Base-by-base conservation (phyloP, 2,329 filamentous ascomycete species). In the Pyrenophora tritici-repentis region DNA sequence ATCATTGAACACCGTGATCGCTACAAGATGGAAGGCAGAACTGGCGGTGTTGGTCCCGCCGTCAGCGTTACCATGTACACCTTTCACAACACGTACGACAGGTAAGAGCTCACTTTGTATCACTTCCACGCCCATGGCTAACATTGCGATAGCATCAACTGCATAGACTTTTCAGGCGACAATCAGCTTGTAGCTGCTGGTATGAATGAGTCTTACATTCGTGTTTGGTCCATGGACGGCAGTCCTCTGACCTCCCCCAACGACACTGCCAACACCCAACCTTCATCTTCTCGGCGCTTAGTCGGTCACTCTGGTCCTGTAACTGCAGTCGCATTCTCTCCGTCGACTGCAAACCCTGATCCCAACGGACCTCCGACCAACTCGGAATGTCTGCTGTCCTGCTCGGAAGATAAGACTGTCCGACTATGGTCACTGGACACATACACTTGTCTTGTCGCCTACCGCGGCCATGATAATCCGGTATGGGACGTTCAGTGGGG, bases 41-140 rank as follows among this genome's bases (percentile, higher is more conserved):
- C 89, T 10, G 90, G 91, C 13, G 93, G 92, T 7, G 83, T 92
- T 42, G 91, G 92, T 12, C 85, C 91, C 47, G 86, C 87, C 20
- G 81, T 97, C 53, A 96, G 91, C 65, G 87, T 95, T 18, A 94
- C 90, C 79, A 97, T 97, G 89, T 97, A 95, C 72, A 99, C 94
- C 0, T 96, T 97, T 68, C 94, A 99, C 78, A 99, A 99, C 73
- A 96, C 90, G 0, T 87, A 91, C 57, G 91, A 96, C 73, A 89
- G 86, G 90, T 92, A 77, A 78, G 84, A 55, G n/a, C 22, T 33
- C 10, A 31, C 13, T 32, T 31, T 13, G 6, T 40, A 43, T 36
- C 29, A 12, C 42, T 39, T 6, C 29, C 13, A 17, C 16, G 41
- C n/a, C 14, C 6, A 14, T 13, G 29, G 35, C 40, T 42, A 38